Percentiles rank a stretch among this genome's conserved stretches.
Conservation (phyloP, 2,329 filamentous ascomycete genomes). For the Stachybotrys echinatus region DNA sequence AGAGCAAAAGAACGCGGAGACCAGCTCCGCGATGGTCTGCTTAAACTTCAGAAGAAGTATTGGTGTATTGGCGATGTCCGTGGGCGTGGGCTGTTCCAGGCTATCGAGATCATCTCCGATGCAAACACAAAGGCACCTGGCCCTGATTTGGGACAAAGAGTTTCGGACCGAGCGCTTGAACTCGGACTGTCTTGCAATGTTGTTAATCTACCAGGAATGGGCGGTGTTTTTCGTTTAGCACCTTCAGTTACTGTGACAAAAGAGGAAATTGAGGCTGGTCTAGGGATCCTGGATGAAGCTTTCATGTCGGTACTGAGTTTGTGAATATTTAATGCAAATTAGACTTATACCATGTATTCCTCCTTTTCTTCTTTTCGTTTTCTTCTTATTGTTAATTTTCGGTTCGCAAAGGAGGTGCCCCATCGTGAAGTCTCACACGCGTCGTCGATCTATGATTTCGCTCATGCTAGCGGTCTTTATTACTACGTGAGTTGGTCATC, state of each 20-base stretch:
- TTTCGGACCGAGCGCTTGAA: constrained; percentile 37
- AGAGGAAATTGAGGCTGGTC: constrained; percentile 37
- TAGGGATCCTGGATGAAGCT: constrained; percentile 45
- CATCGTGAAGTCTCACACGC: no score
- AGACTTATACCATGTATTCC: no score
- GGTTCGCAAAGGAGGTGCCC: no score
- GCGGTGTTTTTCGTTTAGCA: constrained; percentile 45
- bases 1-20: constrained; percentile 34
- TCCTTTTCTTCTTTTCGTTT: no score
- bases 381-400: no score
- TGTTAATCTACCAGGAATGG: constrained; percentile 39
- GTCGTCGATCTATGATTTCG: no score
- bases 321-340: no score
- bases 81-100: constrained; percentile 43
- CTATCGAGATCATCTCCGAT: constrained; percentile 44
- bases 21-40: constrained; percentile 36
- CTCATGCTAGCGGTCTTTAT: no score
- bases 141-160: constrained; percentile 33
- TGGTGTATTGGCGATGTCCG: constrained; percentile 49
- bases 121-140: constrained; percentile 35
- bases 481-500: no score
- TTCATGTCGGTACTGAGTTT: constrained; percentile 24
- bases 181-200: constrained; percentile 44
- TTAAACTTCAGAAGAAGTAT: constrained; percentile 39
- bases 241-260: constrained; percentile 43